These are phyloP conservation scores for Pseudopyricularia cyperi DNA, from an alignment of 2,329 filamentous ascomycete genomes.

Conservation along the genomic window DNA sequence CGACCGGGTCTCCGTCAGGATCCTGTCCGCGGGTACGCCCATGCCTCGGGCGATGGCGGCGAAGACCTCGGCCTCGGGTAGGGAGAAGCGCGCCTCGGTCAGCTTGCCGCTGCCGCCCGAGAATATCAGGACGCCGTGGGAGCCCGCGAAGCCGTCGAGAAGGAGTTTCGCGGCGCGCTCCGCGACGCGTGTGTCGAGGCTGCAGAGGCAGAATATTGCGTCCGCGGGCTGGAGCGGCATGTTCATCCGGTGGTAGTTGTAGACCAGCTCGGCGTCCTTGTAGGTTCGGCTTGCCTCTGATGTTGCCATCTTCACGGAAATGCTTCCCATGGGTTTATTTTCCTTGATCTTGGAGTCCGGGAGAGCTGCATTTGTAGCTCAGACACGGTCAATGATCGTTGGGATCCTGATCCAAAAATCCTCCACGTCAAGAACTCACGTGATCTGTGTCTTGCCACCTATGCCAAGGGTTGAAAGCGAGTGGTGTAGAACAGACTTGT, in stretches of 20 bases:
- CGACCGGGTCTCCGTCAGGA: slow-evolving; percentile 25
- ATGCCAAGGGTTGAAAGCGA: too few species aligned
- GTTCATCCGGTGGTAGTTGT: slow-evolving; percentile 29
- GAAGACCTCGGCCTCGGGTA: slow-evolving; percentile 28
- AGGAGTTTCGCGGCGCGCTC: slow-evolving; percentile 26
- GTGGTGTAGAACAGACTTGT: too few species aligned
- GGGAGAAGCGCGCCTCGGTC: slow-evolving; percentile 22
- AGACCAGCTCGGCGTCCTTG: slow-evolving; percentile 23
- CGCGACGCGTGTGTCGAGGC: slow-evolving; percentile 31
- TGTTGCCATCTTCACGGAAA: not conserved
- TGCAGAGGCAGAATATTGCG: slow-evolving; percentile 33
- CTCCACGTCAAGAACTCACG: too few species aligned
- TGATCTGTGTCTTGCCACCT: too few species aligned
- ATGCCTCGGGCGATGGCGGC: slow-evolving; percentile 23
- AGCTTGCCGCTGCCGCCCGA: slow-evolving; percentile 27
- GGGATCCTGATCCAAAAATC: too few species aligned
- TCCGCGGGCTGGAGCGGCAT: slow-evolving; percentile 21
- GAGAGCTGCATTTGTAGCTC: too few species aligned
- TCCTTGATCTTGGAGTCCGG: not conserved
- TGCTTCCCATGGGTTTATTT: not conserved
- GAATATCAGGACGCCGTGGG: slow-evolving; percentile 22
- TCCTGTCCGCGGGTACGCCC: slow-evolving; percentile 23
- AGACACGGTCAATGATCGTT: too few species aligned
- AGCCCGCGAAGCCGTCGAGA: slow-evolving; percentile 22
- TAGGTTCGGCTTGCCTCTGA: not conserved